Evolutionary conservation across 768 basidiomycete genomes (phyloP), one percentile per base, ranked within the genome.

Genomic region (Cystoderma amianthinum): DNA sequence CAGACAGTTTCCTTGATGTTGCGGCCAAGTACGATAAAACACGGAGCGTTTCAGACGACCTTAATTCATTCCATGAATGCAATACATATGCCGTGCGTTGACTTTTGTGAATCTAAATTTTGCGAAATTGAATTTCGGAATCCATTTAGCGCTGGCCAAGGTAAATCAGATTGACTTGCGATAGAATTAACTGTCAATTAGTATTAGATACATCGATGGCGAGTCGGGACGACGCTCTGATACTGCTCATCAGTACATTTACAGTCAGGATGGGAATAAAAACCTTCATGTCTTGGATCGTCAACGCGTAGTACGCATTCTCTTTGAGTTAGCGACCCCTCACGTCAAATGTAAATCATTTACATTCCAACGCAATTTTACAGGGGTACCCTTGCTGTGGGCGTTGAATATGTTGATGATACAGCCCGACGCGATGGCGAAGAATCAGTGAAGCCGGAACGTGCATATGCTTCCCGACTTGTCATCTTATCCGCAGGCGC

Each of bases 291-390:
- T 78, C 4, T 44, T 65, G 23, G 52, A 57, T 15, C 58, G 62
- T 33, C 65, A 64, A 34, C 63, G 61, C 2, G 76, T 77, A 15
- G 61, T 67, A 19, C 66, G 71, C 3, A 64, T 79, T 5, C 48
- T 78, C 19, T 68, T 77, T 35, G 65, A 76, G 76, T 76, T 37
- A 34, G 65, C n/a, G n/a, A n/a, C n/a, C n/a, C n/a, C n/a, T n/a
- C n/a, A n/a, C 48, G 4, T 28, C 21, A 32, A 28, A 7, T 32
- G 11, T 2, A 25, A 12, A n/a, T 21, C 2, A 9, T 2, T 5
- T 28, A 18, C 13, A n/a, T n/a, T n/a, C n/a, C n/a, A n/a, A n/a
- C n/a, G n/a, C 43, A 30, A 42, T n/a, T 30, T 23, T 17, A 24
- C 25, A 75, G 71, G 39, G 57, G 56, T 7, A 57, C 57, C 15